Evolutionary conservation across 805 yeast species (phyloP), one percentile per base, ranked within the genome.

Genomic region (Debaryomyces hansenii): DNA sequence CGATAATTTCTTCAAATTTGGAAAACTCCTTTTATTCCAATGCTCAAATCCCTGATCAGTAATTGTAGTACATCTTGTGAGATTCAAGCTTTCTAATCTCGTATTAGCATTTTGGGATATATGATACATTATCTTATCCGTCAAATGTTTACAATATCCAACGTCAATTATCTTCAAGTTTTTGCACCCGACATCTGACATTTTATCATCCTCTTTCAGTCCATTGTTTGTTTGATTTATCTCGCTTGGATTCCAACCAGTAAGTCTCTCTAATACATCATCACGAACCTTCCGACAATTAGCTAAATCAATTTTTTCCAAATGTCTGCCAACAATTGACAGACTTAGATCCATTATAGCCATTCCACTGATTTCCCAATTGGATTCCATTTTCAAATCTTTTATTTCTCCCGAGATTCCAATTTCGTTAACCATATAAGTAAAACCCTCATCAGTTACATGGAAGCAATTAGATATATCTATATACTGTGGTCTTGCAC

Each of bases 351-450:
- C 92, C 90, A 86, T 84, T 27, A 86, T 84, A 2, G 91, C 87
- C 88, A 85, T 83, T 2, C 90, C 88, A 48, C 84, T 79, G 7
- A 87, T 81, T 54, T 84, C 88, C 92, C 92, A 86, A 40, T 80
- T 84, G 12, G 87, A 80, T 50, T 72, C 74, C 90, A 86, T 84
- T 49, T 73, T 75, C 41, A 87, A 66, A 8, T 66, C 64, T 44
- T 71, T 69, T 38, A 87, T 75, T 28, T 74, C 71, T 3, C 90
- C 90, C 34, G 80, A 60, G 54, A 84, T 81, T 1, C 90, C 90
- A 45, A 85, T 75, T 53, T 85, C 87, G 55, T 82, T 84, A 16
- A 86, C 81, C 72, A 87, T 70, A 56, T 82, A 82, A 38, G 83
- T 77, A 61, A 87, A 87, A 0, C 91, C 90, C 50, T 77, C 84